A percentile compares a stretch with the other conserved stretches of the same genome.
Evolutionary conservation across 2,329 filamentous ascomycete species (phyloP).

Genomic region (Xylariaceae sp.): DNA sequence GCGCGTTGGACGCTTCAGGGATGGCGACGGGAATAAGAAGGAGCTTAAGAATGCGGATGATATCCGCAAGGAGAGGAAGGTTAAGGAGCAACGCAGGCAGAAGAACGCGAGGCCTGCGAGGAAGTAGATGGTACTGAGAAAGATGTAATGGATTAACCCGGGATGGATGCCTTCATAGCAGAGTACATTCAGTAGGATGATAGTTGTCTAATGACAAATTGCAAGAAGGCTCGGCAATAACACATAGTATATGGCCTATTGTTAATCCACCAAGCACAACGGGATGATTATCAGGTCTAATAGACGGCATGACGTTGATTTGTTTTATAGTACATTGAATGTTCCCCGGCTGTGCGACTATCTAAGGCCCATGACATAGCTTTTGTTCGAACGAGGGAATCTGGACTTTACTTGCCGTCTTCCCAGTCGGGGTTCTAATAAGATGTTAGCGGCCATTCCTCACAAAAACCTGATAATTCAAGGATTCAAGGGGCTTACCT

Average conservation of each 20-base stretch:
- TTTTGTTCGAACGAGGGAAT: background rate
- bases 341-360: background rate
- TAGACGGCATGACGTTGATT: slow-evolving; percentile 10
- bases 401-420: slow-evolving; percentile 39
- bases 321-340: slow-evolving; percentile 27
- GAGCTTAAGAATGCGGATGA: slow-evolving; percentile 82
- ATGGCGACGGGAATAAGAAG: slow-evolving; percentile 59
- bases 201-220: background rate
- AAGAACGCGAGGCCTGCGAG: slow-evolving; percentile 84
- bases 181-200: background rate
- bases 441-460: slow-evolving; percentile 8
- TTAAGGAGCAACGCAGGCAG: slow-evolving; percentile 70
- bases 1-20: slow-evolving; percentile 67
- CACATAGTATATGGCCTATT: slow-evolving; percentile 17
- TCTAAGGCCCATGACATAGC: background rate
- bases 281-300: slow-evolving; percentile 5
- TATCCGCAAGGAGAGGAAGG: slow-evolving; percentile 74
- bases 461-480: background rate
- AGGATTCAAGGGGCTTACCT: slow-evolving; percentile 57
- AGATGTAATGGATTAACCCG: background rate
- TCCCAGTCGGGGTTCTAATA: slow-evolving; percentile 54
- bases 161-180: background rate
- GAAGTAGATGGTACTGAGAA: slow-evolving; percentile 40
- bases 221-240: background rate
- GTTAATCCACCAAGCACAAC: background rate